Evolutionary conservation across 768 basidiomycete genomes (phyloP).

Genomic region (Lactarius deliciosus): DNA sequence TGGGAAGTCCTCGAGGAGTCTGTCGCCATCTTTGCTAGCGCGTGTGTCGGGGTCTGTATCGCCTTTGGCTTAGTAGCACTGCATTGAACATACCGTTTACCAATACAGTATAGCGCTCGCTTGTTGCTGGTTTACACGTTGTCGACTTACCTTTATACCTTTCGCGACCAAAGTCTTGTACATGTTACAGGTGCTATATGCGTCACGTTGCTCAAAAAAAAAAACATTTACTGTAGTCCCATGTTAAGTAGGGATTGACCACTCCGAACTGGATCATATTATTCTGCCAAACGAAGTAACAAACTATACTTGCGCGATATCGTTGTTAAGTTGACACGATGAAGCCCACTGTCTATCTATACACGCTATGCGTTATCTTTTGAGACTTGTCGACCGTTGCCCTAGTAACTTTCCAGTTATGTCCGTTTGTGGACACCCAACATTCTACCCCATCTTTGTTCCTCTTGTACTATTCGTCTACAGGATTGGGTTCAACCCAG

Average conservation of each 20-base stretch:
- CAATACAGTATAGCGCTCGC: too few species aligned
- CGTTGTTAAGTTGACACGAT: neutral
- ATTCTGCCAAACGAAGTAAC: neutral
- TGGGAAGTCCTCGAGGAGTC: conserved; percentile 20
- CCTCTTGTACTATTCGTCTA: neutral
- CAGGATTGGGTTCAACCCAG: neutral
- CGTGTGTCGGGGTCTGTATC: conserved; percentile 19
- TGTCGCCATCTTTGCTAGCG: conserved; percentile 27
- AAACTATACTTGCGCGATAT: neutral
- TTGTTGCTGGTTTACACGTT: neutral
- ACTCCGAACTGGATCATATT: neutral
- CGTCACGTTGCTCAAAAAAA: neutral
- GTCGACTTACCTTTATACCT: neutral
- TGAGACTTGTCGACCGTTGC: neutral
- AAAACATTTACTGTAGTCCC: too few species aligned
- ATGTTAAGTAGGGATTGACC: neutral
- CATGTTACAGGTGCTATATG: neutral
- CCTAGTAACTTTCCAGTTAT: neutral
- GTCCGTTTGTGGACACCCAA: neutral
- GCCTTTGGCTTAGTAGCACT: conserved; percentile 19
- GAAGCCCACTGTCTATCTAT: neutral
- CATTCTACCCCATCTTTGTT: neutral
- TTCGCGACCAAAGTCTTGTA: neutral
- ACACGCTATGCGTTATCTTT: neutral
- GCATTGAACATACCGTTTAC: neutral